A percentile compares a stretch with the other conserved stretches of the same genome.
Conservation (phyloP, 306 rosid genomes). For the Carpinus viminea region DNA sequence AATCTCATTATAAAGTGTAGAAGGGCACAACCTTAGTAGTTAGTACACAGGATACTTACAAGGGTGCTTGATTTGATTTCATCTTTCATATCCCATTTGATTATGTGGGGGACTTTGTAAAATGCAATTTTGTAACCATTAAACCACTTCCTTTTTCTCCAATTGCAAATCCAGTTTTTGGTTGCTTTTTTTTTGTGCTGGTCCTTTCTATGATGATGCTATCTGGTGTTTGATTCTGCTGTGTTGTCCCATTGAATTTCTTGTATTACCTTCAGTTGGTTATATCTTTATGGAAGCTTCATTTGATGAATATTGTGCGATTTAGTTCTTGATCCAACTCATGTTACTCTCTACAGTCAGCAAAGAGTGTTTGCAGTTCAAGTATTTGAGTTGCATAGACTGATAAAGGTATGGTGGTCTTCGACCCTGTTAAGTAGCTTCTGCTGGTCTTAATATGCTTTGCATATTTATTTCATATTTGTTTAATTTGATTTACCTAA, state of each 20-base stretch:
- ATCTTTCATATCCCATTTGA: not conserved
- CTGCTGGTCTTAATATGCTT: conserved; percentile 27
- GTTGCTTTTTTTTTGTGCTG: conserved; percentile 16
- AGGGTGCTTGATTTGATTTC: not conserved
- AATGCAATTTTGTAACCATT: conserved; percentile 6
- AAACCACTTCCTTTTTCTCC: conserved; percentile 5
- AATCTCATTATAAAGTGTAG: not conserved
- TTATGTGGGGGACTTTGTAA: not conserved
- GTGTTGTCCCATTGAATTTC: conserved; percentile 29
- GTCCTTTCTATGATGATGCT: conserved; percentile 19
- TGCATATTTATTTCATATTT: conserved; percentile 18
- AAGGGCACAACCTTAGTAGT: too few species aligned
- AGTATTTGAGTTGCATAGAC: conserved; percentile 79
- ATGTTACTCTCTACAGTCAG: conserved; percentile 75
- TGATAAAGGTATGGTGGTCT: conserved; percentile 61
- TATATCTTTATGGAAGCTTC: conserved; percentile 28
- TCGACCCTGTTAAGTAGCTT: conserved; percentile 18
- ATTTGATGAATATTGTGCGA: conserved; percentile 32
- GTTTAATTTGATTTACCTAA: conserved; percentile 18
- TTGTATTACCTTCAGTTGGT: conserved; percentile 5
- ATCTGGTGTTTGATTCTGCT: conserved; percentile 24
- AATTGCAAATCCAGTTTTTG: conserved; percentile 19
- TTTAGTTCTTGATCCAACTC: conserved; percentile 59
- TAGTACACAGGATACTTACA: too few species aligned
- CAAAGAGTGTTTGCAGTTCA: conserved; percentile 76